These are phyloP conservation scores for Metschnikowia lunata DNA, from an alignment of 805 yeast genomes.

Conservation along the genomic window DNA sequence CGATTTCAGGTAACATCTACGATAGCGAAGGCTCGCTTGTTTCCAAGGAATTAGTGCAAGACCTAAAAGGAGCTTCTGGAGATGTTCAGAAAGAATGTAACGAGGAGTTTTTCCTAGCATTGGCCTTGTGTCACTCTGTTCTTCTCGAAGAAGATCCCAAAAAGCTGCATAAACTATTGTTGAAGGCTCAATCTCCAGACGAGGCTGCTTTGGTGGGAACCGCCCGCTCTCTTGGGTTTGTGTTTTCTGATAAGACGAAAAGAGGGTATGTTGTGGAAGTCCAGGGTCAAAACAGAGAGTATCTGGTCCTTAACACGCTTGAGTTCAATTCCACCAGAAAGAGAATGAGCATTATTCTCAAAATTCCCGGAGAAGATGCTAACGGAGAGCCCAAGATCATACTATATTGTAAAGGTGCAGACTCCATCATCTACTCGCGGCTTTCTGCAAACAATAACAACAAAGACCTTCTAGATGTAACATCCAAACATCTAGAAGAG, in stretches of 20 bases:
- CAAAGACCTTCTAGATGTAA: slow-evolving; percentile 48
- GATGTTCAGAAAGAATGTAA: slow-evolving; percentile 51
- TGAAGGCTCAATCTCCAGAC: slow-evolving; percentile 82
- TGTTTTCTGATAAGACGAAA: slow-evolving; percentile 62
- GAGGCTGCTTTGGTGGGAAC: slow-evolving; percentile 83
- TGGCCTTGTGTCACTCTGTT: slow-evolving; percentile 78
- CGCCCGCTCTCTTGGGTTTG: slow-evolving; percentile 73
- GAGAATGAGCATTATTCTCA: slow-evolving; percentile 80
- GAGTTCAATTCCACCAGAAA: slow-evolving; percentile 83
- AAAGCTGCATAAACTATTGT: slow-evolving; percentile 49
- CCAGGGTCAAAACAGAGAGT: slow-evolving; percentile 68
- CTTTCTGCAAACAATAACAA: slow-evolving; percentile 44
- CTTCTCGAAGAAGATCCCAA: slow-evolving; percentile 62
- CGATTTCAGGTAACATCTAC: slow-evolving; percentile 21
- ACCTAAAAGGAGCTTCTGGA: slow-evolving; percentile 49
- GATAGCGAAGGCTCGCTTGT: slow-evolving; percentile 67
- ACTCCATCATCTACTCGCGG: slow-evolving; percentile 70
- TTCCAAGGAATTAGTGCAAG: slow-evolving; percentile 62
- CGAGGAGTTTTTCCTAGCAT: slow-evolving; percentile 71
- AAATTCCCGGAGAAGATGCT: slow-evolving; percentile 48
- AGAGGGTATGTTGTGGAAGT: slow-evolving; percentile 62
- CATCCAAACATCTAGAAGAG: slow-evolving; percentile 72
- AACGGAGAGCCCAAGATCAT: slow-evolving; percentile 46
- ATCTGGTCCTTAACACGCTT: slow-evolving; percentile 62
- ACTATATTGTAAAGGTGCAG: slow-evolving; percentile 81